phyloP scores from a whole-genome alignment of 2,329 filamentous ascomycete genomes.

The Claviceps purpurea region DNA sequence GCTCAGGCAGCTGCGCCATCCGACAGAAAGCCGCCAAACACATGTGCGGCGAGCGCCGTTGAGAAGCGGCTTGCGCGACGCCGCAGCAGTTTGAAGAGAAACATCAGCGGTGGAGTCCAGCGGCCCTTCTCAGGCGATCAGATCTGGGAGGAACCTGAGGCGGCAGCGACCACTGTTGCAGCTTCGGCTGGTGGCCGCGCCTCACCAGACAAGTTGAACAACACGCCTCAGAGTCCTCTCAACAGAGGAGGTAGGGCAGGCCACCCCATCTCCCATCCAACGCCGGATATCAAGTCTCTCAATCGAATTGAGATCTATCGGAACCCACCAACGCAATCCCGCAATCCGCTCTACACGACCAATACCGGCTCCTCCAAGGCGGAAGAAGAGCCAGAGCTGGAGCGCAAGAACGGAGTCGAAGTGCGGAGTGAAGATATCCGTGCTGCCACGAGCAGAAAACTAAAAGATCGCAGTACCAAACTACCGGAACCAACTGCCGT shows the following conservation, averaged over 20 bases:
- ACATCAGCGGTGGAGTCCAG: slow-evolving; percentile 54
- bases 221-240: slow-evolving; percentile 19
- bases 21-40: slow-evolving; percentile 19
- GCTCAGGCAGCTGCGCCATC: slow-evolving; percentile 8
- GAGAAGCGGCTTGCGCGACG: slow-evolving; percentile 31
- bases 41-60: slow-evolving; percentile 24
- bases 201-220: slow-evolving; percentile 19
- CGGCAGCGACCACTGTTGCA: slow-evolving; percentile 3
- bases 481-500: slow-evolving; percentile 82
- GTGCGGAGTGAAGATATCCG: slow-evolving; percentile 79
- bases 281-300: slow-evolving; percentile 20
- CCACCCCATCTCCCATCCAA: slow-evolving; percentile 24
- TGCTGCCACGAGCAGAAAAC: slow-evolving; percentile 75
- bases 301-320: slow-evolving; percentile 62
- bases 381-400: slow-evolving; percentile 28
- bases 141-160: slow-evolving; percentile 80
- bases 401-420: slow-evolving; percentile 66
- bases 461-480: slow-evolving; percentile 75
- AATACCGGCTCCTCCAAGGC: slow-evolving; percentile 35
- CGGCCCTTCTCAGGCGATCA: slow-evolving; percentile 61
- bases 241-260: slow-evolving; percentile 24
- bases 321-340: slow-evolving; percentile 72
- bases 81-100: slow-evolving; percentile 54
- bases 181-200: slow-evolving; percentile 15
- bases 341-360: slow-evolving; percentile 65